Evolutionary conservation across 2,329 filamentous ascomycete genomes (phyloP), one percentile per base, ranked within the genome.

Genomic region (Ophiognomonia clavigignenti-juglandacearum): DNA sequence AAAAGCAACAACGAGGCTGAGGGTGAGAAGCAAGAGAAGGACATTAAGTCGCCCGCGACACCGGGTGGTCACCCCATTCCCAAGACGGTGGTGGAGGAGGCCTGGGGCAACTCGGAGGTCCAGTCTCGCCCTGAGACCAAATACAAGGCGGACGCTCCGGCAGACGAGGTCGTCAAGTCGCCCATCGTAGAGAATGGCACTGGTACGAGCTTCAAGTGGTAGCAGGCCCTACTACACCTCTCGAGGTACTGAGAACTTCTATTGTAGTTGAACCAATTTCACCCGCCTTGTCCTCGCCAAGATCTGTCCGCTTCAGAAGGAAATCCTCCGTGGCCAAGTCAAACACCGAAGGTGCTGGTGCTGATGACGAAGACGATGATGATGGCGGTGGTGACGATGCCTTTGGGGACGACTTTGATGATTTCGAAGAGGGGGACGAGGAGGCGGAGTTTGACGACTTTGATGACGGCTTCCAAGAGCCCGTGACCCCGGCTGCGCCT

Each of bases 391-490:
- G 51, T 52, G 54, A 53, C 31, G 58, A 61, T 53, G 75, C 73
- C 35, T 80, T 78, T 59, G 77, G 73, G 19, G 77, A 81, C 57
- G 78, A 82, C 51, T 77, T 79, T 64, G 78, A 83, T 60, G 78
- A 81, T 52, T 82, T 83, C 54, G 77, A 80, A 57, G 78, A 82
- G 57, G 78, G 76, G 40, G 74, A 72, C 52, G 69, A 70, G 47
- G 72, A 72, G 54, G 73, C 69, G 37, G 77, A 77, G 57, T 83
- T 84, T 67, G 80, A 81, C 58, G 84, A 87, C 58, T 89, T 88
- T 65, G 83, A 86, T 60, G 85, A 84, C 55, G 82, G 74, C 31
- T 88, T 88, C 61, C 77, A 88, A 58, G 71, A 80, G 61, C 63
- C 77, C 47, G 71, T 72, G 45, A 63, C 75, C 54, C 71, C 75